Conservation (phyloP, 2,329 filamentous ascomycete genomes). For the Chaetomium sp. region DNA sequence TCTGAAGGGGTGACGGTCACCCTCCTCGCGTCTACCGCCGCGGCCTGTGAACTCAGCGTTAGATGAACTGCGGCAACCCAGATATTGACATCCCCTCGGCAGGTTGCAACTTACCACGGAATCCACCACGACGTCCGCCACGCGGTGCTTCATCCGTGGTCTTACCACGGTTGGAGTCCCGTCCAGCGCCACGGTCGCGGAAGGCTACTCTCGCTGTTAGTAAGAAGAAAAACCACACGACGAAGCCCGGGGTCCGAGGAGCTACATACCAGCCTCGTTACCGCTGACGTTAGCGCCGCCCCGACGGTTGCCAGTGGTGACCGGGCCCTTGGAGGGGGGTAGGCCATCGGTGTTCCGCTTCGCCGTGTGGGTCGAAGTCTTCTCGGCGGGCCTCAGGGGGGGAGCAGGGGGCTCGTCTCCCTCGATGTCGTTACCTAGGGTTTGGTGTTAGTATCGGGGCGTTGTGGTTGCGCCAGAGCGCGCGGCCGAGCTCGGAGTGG, state of each 20-base stretch:
- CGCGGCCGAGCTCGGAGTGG: constrained; percentile 6
- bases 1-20: constrained; percentile 59
- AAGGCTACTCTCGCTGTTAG: constrained; percentile 62
- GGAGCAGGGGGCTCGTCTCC: constrained; percentile 74
- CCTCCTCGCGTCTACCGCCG: constrained; percentile 56
- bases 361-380: constrained; percentile 69
- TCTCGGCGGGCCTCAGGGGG: constrained; percentile 88
- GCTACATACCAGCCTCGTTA: constrained; percentile 81
- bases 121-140: constrained; percentile 61
- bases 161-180: constrained; percentile 79
- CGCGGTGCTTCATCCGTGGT: constrained; percentile 68
- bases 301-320: constrained; percentile 47
- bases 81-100: background rate
- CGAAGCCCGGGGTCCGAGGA: background rate
- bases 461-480: constrained; percentile 4
- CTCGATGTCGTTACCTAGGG: constrained; percentile 63
- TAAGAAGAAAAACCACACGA: constrained; percentile 13
- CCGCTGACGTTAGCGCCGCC: constrained; percentile 63
- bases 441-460: constrained; percentile 30
- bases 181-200: constrained; percentile 83
- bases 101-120: constrained; percentile 43
- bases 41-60: constrained; percentile 46
- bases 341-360: constrained; percentile 88
- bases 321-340: constrained; percentile 53
- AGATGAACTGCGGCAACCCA: constrained; percentile 11